Evolutionary conservation across 345 rosid species (phyloP), one percentile per base, ranked within the genome.

Genomic region (Ailanthus altissimus): DNA sequence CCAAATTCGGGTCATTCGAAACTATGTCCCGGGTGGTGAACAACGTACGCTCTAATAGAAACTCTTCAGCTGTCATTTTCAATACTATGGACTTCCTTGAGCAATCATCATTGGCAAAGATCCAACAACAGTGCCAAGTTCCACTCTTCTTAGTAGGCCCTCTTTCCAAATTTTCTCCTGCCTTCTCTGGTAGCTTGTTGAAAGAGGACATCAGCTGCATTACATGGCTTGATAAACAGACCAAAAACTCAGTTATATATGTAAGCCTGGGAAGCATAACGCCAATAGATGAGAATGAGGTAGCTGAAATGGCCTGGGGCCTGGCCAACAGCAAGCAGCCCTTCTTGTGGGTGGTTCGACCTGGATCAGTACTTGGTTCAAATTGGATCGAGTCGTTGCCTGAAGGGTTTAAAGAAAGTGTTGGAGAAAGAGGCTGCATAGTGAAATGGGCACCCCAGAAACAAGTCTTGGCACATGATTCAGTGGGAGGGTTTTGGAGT

Each of bases 381-480:
- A 75, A 71, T 2, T 65, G 75, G 81, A 70, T 61, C 5, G 77
- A 84, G 15, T 25, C 9, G 11, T 63, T 77, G 53, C 86, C 86
- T 1, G 40, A 74, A 0, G 77, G 63, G 0, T 79, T 80, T 28
- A 23, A 45, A 2, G 72, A 84, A 50, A 47, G 16, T 6, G 73
- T 70, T 0, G 73, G 79, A 43, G 77, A 58, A 36, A 75, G 66
- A 45, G 80, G 85, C 5, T 59, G 57, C 42, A 56, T 84, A 1
- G 81, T 83, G 63, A 81, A 67, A 67, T 88, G 90, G 90, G 82
- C 87, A 46, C 86, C 87, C 0, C 87, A 84, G 60, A 78, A 77
- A 70, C 67, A 83, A 47, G 86, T 85, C 36, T 63, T 82, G 76
- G 81, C 85, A 2, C 86, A 84, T 43, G 45, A 5, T 2, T 73